A percentile compares a stretch with the other conserved stretches of the same genome.
These are phyloP conservation scores for Lophiostoma macrostomum DNA, from an alignment of 495 filamentous ascomycete species.

Conservation along the genomic window DNA sequence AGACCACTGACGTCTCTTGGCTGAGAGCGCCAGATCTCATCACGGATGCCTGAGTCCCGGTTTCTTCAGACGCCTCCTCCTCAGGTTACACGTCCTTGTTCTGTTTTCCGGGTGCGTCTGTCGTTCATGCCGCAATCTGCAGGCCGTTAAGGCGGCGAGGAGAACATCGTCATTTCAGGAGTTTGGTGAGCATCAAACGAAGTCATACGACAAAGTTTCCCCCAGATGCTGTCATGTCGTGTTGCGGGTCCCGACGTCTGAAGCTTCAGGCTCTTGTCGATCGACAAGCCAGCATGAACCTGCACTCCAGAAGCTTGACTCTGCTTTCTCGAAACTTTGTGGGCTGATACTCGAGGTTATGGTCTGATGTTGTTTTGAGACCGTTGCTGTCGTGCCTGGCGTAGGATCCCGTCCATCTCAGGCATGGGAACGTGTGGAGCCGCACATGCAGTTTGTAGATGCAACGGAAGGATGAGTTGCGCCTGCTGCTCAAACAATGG, in stretches of 20 bases:
- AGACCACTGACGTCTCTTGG: background rate
- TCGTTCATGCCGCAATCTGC: background rate
- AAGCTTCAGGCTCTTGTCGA: constrained; percentile 4
- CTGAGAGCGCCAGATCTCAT: too few species aligned
- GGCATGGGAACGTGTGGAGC: background rate
- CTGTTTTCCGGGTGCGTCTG: constrained; percentile 10
- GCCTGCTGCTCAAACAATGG: constrained; percentile 12
- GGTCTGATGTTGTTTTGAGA: constrained; percentile 21
- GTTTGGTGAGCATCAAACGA: constrained; percentile 11
- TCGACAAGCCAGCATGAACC: background rate
- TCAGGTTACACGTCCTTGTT: background rate
- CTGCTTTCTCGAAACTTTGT: constrained; percentile 10
- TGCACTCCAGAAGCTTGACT: constrained; percentile 5
- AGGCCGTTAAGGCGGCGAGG: too few species aligned
- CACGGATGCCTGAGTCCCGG: constrained; percentile 25
- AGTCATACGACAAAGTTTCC: constrained; percentile 29
- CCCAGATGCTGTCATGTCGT: constrained; percentile 8
- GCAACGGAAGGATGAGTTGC: background rate
- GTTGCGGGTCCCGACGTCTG: background rate
- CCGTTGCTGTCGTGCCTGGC: background rate
- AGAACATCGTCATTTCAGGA: too few species aligned
- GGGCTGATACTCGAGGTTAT: constrained; percentile 12
- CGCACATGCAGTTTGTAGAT: constrained; percentile 10
- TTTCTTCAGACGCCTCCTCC: background rate
- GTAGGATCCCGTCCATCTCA: background rate